A percentile compares a stretch with the other conserved stretches of the same genome.
phyloP scores from a whole-genome alignment of 768 basidiomycete species.

The Russula earlei region DNA sequence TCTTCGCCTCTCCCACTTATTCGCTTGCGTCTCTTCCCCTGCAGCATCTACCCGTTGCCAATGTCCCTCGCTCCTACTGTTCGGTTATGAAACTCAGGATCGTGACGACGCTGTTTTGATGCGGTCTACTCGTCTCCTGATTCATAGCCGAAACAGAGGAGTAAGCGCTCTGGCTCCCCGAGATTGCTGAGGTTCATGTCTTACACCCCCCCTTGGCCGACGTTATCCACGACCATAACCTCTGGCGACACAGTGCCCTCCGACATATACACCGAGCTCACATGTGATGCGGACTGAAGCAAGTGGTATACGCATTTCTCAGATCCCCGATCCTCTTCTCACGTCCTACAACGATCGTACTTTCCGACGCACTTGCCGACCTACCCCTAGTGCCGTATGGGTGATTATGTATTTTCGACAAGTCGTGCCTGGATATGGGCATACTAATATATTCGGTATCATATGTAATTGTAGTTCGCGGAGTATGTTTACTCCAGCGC shows the following conservation, averaged over 20 bases:
- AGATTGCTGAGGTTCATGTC: neutral
- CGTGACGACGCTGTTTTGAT: conserved; percentile 1
- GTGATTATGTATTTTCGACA: neutral
- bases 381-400: neutral
- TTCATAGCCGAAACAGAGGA: conserved; percentile 19
- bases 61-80: conserved; percentile 6
- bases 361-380: neutral
- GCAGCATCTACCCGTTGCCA: neutral
- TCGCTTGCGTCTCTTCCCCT: neutral
- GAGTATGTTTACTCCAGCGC: neutral
- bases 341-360: neutral
- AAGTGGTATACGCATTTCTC: neutral
- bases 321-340: neutral
- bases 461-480: neutral
- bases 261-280: too few relatives aligned
- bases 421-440: neutral
- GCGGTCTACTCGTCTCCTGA: conserved; percentile 9
- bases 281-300: neutral
- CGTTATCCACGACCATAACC: neutral
- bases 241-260: neutral
- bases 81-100: conserved; percentile 16
- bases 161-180: conserved; percentile 8
- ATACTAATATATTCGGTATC: neutral
- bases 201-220: neutral
- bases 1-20: neutral